Conservation (phyloP, 768 basidiomycete species). For the Coprinopsis cinerea region DNA sequence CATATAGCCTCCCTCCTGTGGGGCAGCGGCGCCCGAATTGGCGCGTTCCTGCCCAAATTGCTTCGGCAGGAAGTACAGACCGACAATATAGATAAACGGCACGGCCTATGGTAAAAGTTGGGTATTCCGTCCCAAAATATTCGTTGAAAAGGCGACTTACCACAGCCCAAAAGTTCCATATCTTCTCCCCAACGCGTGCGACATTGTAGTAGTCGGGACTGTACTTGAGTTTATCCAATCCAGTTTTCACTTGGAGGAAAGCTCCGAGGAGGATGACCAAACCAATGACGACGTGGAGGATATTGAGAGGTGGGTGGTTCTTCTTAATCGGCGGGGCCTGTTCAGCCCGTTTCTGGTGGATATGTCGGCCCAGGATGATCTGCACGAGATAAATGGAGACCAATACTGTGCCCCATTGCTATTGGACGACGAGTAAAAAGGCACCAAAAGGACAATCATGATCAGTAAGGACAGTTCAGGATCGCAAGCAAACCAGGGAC, state of each 20-base stretch:
- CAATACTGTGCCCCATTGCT: conserved; percentile 47
- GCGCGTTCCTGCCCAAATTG: conserved; percentile 36
- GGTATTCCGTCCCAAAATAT: not conserved
- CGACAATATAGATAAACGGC: conserved; percentile 39
- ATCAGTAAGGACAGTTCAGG: not conserved
- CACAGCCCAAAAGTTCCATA: conserved; percentile 42
- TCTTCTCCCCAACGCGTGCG: conserved; percentile 30
- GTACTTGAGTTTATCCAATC: conserved; percentile 38
- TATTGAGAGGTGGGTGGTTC: conserved; percentile 47
- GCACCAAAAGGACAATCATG: not conserved
- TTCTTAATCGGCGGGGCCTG: conserved; percentile 21
- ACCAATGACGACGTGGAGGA: conserved; percentile 51
- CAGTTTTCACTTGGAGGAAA: conserved; percentile 47
- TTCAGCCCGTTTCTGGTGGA: conserved; percentile 37
- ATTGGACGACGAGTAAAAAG: no score
- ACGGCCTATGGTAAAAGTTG: conserved; percentile 27
- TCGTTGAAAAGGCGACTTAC: conserved; percentile 25
- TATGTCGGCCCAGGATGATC: conserved; percentile 44
- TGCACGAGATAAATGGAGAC: conserved; percentile 48
- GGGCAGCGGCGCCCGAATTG: conserved; percentile 12
- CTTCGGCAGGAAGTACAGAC: conserved; percentile 35
- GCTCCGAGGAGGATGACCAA: conserved; percentile 42
- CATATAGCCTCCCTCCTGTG: conserved; percentile 22
- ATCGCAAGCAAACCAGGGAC: conserved; percentile 4
- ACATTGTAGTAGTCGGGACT: conserved; percentile 30